Evolutionary conservation across 345 rosid genomes (phyloP).

Genomic region (Linum usitatissimum): DNA sequence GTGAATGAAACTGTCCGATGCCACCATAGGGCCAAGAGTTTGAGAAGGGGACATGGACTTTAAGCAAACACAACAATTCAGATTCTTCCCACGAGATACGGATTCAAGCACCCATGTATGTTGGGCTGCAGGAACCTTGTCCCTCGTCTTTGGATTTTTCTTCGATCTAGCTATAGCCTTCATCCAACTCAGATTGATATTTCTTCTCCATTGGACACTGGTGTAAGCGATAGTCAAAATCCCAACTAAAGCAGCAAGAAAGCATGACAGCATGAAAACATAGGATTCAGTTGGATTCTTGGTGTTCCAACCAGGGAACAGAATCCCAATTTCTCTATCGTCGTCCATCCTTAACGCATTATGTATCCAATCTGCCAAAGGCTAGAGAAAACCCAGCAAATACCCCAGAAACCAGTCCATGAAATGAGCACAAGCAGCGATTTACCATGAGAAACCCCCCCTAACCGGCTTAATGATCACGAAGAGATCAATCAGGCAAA

Average conservation of each 20-base stretch:
- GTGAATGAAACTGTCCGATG: conserved; percentile 52
- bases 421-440: not conserved
- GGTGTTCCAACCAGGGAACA: conserved; percentile 39
- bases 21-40: conserved; percentile 40
- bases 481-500: not conserved
- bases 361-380: not conserved
- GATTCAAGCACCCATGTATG: conserved; percentile 68
- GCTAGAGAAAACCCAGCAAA: not conserved
- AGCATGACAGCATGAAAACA: conserved; percentile 49
- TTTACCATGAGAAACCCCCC: not conserved
- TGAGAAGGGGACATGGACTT: conserved; percentile 64
- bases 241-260: conserved; percentile 69
- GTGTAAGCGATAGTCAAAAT: conserved; percentile 75
- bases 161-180: conserved; percentile 85
- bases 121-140: conserved; percentile 52
- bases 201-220: conserved; percentile 93
- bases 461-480: not conserved
- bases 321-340: conserved; percentile 39
- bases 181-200: conserved; percentile 87
- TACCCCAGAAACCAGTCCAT: not conserved
- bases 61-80: conserved; percentile 83
- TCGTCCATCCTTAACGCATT: conserved; percentile 45
- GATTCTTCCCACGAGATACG: conserved; percentile 63
- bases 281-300: conserved; percentile 47
- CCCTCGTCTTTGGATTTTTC: conserved; percentile 79